Conservation (phyloP, 257 asterid genomes). For the Eustoma russellianum region DNA sequence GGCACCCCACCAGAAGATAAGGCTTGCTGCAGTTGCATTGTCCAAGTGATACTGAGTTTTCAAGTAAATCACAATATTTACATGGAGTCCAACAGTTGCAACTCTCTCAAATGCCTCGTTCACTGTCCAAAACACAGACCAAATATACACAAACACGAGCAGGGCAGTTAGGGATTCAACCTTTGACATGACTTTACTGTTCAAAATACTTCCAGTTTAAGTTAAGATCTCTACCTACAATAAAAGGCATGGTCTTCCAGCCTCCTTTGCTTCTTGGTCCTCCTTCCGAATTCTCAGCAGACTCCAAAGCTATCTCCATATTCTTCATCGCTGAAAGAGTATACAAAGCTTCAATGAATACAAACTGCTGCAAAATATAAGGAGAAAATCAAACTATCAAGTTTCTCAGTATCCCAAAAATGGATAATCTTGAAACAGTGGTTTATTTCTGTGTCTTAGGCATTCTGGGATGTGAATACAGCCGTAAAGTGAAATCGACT, state of each 20-base stretch:
- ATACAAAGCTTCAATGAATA: neutral
- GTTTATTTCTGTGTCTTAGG: no score
- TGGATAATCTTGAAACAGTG: no score
- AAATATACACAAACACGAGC: neutral
- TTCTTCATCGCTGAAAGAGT: neutral
- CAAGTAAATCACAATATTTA: constrained; percentile 56
- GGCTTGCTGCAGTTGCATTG: constrained; percentile 30
- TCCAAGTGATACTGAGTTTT: constrained; percentile 37
- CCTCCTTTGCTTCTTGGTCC: constrained; percentile 36
- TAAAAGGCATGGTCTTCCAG: constrained; percentile 55
- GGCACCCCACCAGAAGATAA: constrained; percentile 56
- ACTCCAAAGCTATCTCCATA: constrained; percentile 29
- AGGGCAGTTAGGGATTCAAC: neutral
- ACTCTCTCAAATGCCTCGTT: constrained; percentile 75
- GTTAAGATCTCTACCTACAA: constrained; percentile 36
- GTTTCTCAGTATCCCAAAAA: no score
- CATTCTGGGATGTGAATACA: no score
- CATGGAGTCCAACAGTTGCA: constrained; percentile 50
- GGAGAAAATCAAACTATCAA: no score
- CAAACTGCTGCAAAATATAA: no score
- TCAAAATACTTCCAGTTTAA: neutral
- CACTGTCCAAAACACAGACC: constrained; percentile 20
- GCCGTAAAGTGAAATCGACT: no score
- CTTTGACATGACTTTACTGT: no score
- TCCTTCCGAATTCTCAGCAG: constrained; percentile 10